A percentile compares a stretch with the other conserved stretches of the same genome.
Evolutionary conservation across 2,329 filamentous ascomycete genomes (phyloP).

Genomic region (Aureobasidium sp.): DNA sequence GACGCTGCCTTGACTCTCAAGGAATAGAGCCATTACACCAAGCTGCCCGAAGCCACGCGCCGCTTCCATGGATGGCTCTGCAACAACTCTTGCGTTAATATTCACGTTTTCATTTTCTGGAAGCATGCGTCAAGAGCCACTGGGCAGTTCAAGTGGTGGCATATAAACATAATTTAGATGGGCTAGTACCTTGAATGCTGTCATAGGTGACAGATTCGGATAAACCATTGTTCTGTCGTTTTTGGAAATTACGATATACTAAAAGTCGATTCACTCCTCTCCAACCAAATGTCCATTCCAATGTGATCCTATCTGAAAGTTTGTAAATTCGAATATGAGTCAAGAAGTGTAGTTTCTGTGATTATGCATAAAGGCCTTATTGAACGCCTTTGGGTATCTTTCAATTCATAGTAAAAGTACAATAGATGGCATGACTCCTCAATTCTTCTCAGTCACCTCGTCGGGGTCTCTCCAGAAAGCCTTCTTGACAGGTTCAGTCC

Average conservation of each 20-base stretch:
- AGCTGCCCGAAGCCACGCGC: not conserved
- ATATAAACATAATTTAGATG: conserved; percentile 11
- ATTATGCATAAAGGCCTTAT: not conserved
- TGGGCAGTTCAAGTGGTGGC: not conserved
- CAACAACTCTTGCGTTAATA: not conserved
- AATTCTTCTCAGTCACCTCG: conserved; percentile 17
- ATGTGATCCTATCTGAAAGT: not conserved
- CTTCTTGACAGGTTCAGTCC: conserved; percentile 54
- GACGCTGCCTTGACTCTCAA: not conserved
- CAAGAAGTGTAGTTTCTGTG: not conserved
- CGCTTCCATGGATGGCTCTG: not conserved
- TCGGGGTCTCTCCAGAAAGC: conserved; percentile 36
- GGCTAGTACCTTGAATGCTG: not conserved
- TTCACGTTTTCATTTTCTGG: not conserved
- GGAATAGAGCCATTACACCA: not conserved
- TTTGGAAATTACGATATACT: conserved; percentile 7
- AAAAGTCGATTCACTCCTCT: not conserved
- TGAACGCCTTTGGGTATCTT: conserved; percentile 13
- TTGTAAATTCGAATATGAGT: not conserved
- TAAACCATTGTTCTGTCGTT: conserved; percentile 8
- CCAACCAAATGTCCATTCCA: not conserved
- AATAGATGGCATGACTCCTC: not conserved
- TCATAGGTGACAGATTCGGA: not conserved
- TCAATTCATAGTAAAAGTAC: conserved; percentile 5
- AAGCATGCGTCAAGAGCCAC: not conserved